Conservation (phyloP, 2,329 filamentous ascomycete species). For the Chrysosphaeria jannelii region DNA sequence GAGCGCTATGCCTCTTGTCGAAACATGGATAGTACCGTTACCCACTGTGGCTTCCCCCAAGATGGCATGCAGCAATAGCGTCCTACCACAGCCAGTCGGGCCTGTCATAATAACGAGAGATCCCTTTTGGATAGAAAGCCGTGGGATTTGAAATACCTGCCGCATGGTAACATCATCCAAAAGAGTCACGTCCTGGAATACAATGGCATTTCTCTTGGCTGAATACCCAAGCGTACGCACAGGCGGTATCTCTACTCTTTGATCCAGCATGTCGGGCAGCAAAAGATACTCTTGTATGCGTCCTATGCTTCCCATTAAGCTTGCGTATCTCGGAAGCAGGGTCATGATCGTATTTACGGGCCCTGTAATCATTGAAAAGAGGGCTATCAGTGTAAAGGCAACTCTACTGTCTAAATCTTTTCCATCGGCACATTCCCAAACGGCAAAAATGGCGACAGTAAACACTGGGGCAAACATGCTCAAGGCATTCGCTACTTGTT, state of each 20-base stretch:
- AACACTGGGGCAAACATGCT: constrained; percentile 13
- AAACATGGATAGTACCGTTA: constrained; percentile 1
- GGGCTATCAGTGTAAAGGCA: constrained; percentile 12
- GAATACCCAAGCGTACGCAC: too few species aligned
- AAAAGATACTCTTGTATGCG: constrained; percentile 10
- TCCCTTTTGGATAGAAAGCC: constrained; percentile 5
- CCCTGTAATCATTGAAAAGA: constrained; percentile 12
- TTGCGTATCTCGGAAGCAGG: constrained; percentile 9
- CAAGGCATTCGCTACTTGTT: constrained; percentile 10
- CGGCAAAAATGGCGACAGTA: constrained; percentile 10
- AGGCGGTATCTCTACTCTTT: not conserved
- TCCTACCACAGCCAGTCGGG: constrained; percentile 8
- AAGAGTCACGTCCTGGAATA: constrained; percentile 3
- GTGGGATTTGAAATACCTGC: constrained; percentile 6
- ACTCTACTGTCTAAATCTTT: constrained; percentile 8
- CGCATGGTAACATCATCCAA: constrained; percentile 1
- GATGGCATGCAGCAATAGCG: constrained; percentile 6
- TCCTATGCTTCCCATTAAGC: constrained; percentile 9
- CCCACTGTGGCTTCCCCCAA: constrained; percentile 7
- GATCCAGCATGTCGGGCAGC: not conserved
- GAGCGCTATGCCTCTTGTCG: constrained; percentile 1
- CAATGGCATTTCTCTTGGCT: not conserved
- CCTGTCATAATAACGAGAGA: constrained; percentile 7
- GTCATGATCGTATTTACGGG: constrained; percentile 16
- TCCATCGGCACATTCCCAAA: constrained; percentile 6